These are phyloP conservation scores for Coemansia sp. DNA, from an alignment of 192 early-diverging fungal species.

Conservation along the genomic window DNA sequence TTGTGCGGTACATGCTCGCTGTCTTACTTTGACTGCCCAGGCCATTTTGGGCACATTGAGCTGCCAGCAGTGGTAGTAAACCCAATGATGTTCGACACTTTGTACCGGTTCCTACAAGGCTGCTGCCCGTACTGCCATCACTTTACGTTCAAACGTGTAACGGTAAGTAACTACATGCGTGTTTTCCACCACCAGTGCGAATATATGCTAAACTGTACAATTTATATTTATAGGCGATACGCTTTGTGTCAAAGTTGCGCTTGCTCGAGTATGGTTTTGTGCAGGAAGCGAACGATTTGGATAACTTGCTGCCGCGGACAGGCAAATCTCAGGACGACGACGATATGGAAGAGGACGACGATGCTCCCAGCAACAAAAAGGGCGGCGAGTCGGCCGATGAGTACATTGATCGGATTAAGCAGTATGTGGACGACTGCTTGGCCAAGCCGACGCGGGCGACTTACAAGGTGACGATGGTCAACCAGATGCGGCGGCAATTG, in stretches of 20 bases:
- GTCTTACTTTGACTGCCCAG: slow-evolving; percentile 81
- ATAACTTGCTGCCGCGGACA: slow-evolving; percentile 57
- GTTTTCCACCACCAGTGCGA: background rate
- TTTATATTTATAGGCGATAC: slow-evolving; percentile 23
- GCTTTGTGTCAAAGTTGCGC: slow-evolving; percentile 74
- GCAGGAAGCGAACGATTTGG: slow-evolving; percentile 79
- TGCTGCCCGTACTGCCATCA: slow-evolving; percentile 89
- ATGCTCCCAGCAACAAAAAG: slow-evolving; percentile 6
- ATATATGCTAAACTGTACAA: background rate
- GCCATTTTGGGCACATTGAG: slow-evolving; percentile 97
- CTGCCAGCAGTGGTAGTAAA: slow-evolving; percentile 86
- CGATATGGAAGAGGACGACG: slow-evolving; percentile 26
- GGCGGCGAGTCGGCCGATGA: slow-evolving; percentile 48
- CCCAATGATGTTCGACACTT: slow-evolving; percentile 90
- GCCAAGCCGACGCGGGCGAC: slow-evolving; percentile 11
- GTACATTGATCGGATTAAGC: slow-evolving; percentile 63
- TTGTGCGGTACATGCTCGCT: slow-evolving; percentile 83
- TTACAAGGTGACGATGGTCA: slow-evolving; percentile 53
- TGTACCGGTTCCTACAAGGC: slow-evolving; percentile 82
- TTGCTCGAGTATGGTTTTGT: slow-evolving; percentile 86
- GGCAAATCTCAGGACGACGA: slow-evolving; percentile 51
- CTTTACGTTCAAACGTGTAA: slow-evolving; percentile 59
- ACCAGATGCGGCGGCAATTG: slow-evolving; percentile 40
- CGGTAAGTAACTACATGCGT: slow-evolving; percentile 16
- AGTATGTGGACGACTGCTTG: slow-evolving; percentile 57